Conservation (phyloP, 176 grass and related monocot species). For the Pontederia paniculata region DNA sequence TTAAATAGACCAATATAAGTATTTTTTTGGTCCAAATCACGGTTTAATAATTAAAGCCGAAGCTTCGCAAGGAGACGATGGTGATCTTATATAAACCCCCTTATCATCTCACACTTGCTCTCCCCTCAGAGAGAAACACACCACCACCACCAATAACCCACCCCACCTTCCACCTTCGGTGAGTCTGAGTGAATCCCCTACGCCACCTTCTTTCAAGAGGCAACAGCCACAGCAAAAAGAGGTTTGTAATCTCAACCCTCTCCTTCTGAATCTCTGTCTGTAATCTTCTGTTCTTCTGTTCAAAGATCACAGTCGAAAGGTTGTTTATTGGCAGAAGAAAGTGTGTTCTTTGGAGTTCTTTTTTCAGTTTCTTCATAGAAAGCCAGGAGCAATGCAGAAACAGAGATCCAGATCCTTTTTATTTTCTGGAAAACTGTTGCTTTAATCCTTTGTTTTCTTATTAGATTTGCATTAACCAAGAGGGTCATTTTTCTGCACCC, state of each 20-base stretch:
- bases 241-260: not conserved
- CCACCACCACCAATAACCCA: not conserved
- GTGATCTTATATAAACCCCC: constrained; percentile 1
- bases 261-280: constrained; percentile 5
- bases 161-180: not conserved
- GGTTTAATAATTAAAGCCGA: too few relatives aligned
- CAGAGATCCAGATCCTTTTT: constrained; percentile 10
- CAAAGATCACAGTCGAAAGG: not conserved
- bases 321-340: not conserved
- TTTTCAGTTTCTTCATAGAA: not conserved
- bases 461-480: not conserved
- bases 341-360: not conserved
- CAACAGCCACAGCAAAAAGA: not conserved
- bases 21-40: too few relatives aligned
- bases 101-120: not conserved
- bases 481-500: constrained; percentile 16
- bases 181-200: constrained; percentile 3
- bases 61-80: not conserved
- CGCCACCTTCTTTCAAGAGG: too few relatives aligned
- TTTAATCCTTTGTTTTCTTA: not conserved
- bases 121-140: not conserved
- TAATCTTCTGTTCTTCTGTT: not conserved
- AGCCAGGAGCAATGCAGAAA: not conserved
- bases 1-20: too few relatives aligned
- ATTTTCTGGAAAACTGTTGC: not conserved